phyloP scores from a whole-genome alignment of 768 basidiomycete genomes.

The Agaricus sinodeliciosus region DNA sequence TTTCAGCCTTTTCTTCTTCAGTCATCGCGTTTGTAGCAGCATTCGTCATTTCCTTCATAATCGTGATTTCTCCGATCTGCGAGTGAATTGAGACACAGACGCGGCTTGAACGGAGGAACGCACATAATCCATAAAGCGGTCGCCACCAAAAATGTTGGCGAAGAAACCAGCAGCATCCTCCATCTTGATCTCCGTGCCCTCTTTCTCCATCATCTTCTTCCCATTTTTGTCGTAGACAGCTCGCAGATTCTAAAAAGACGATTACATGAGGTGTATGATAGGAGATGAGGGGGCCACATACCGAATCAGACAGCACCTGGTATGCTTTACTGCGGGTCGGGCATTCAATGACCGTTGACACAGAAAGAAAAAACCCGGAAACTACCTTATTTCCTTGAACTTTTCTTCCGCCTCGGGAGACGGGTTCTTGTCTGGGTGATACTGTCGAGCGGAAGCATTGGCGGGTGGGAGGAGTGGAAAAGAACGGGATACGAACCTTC shows the following conservation, averaged over 20 bases:
- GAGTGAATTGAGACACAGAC: neutral
- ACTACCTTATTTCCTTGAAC: conserved; percentile 92
- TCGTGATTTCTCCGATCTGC: conserved; percentile 93
- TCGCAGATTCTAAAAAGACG: conserved; percentile 57
- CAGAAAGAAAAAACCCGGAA: conserved; percentile 10
- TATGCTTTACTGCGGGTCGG: conserved; percentile 74
- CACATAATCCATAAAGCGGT: conserved; percentile 85
- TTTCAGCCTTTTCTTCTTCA: conserved; percentile 87
- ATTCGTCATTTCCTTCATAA: conserved; percentile 91
- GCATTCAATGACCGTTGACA: neutral
- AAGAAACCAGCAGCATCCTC: conserved; percentile 95
- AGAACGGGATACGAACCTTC: conserved; percentile 47
- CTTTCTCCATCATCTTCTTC: conserved; percentile 80
- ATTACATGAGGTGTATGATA: conserved; percentile 1
- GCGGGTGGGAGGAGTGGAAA: neutral
- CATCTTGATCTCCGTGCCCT: conserved; percentile 62
- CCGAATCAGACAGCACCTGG: conserved; percentile 82
- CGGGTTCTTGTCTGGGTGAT: conserved; percentile 93
- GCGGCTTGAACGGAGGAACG: conserved; percentile 23
- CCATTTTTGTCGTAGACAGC: conserved; percentile 95
- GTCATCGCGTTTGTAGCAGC: conserved; percentile 84
- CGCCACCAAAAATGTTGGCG: conserved; percentile 92
- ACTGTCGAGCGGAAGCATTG: conserved; percentile 36
- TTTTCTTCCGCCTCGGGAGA: conserved; percentile 91
- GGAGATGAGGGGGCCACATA: conserved; percentile 28